Percentiles rank a stretch among this genome's conserved stretches.
phyloP scores from a whole-genome alignment of 306 rosid species.

The Malus sylvestris region DNA sequence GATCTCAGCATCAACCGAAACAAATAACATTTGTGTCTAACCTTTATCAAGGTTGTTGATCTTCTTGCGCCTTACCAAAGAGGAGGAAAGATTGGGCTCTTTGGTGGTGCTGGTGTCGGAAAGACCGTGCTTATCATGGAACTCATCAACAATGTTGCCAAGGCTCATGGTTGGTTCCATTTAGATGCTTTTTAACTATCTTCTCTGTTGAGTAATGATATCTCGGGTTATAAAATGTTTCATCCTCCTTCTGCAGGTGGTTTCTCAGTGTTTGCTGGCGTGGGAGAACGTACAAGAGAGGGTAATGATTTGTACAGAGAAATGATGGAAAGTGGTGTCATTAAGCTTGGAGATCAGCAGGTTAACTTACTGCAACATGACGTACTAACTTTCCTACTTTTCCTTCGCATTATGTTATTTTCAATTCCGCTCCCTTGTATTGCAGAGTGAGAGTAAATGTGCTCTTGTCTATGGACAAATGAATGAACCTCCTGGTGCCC shows the following conservation, averaged over 20 bases:
- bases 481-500: slow-evolving; percentile 99
- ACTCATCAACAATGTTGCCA: slow-evolving; percentile 92
- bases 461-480: slow-evolving; percentile 97
- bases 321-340: slow-evolving; percentile 98
- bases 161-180: slow-evolving; percentile 70
- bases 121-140: slow-evolving; percentile 88
- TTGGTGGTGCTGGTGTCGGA: slow-evolving; percentile 93
- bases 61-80: slow-evolving; percentile 83
- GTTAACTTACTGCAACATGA: slow-evolving; percentile 18
- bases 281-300: slow-evolving; percentile 92
- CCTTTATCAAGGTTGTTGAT: slow-evolving; percentile 59
- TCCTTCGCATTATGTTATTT: not conserved
- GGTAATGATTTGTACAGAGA: slow-evolving; percentile 95
- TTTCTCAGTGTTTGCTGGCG: slow-evolving; percentile 99
- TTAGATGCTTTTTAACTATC: not conserved
- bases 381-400: not conserved
- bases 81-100: slow-evolving; percentile 87
- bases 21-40: not conserved
- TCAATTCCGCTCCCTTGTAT: not conserved
- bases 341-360: slow-evolving; percentile 94
- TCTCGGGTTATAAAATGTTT: not conserved
- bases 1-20: not conserved
- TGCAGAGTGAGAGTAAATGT: slow-evolving; percentile 82
- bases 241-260: slow-evolving; percentile 53
- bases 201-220: not conserved